Evolutionary conservation across 2,329 filamentous ascomycete species (phyloP), one percentile per base, ranked within the genome.

Genomic region (Thermothelomyces thermophilus): DNA sequence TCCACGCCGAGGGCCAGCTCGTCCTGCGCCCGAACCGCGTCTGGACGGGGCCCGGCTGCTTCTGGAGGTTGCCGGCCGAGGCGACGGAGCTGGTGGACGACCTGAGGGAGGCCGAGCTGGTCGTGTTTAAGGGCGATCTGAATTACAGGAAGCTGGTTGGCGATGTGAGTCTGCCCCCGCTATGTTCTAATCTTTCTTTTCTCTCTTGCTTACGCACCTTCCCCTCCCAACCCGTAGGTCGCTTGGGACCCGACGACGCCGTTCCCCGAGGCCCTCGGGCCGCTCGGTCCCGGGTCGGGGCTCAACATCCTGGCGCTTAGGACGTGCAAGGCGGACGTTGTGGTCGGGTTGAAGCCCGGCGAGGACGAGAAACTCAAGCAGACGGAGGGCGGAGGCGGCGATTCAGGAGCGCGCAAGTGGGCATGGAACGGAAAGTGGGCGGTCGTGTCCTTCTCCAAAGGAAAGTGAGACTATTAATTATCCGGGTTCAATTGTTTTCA

Each of bases 361-460:
- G 80, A 85, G 64, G 93, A 98, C 63, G 90, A 96, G 70, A 80
- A 83, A 65, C 72, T 97, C 46, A 82, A 77, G 58, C 73, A 77
- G 8, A 76, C 71, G 46, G 82, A 87, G 46, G 82, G 76, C 14
- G 87, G 86, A 1, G 87, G 86, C 3, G 86, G 83, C 14, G 83
- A 89, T 54, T 71, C 78, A 57, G 67, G 85, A 66, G 77, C 81
- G 20, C 77, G 93, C 49, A 86, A 87, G 66, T 97, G 91, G 91
- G 90, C 89, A 0, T 97, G 90, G 90, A 86, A 81, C 63, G 91
- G 91, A 36, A 96, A 96, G 69, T 97, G 88, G 87, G 91, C 91
- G 5, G 89, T 97, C n/a, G 83, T 95, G 4, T 90, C 87, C 26
- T 89, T 90, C 61, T 89, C 78, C 40, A 77, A 84, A 58, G 86